Evolutionary conservation across 257 asterid genomes (phyloP), one percentile per base, ranked within the genome.

Genomic region (Nicotiana sylvestris): DNA sequence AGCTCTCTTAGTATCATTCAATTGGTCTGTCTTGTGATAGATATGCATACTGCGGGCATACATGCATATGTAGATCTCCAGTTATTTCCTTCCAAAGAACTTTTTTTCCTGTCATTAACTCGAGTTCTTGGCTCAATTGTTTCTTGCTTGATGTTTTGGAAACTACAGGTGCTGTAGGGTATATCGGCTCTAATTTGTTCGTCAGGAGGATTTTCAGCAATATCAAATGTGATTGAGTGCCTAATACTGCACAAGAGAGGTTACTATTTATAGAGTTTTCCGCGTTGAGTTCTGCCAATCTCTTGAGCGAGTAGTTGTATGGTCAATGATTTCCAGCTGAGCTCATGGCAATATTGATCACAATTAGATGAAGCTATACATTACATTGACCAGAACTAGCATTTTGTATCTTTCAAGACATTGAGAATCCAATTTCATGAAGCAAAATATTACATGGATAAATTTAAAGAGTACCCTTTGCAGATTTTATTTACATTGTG

Each of bases 141-240:
- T 70, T 70, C 57, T 78, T 66, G 66, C 2, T 57, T 60, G 49
- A 43, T 70, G 17, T 39, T 46, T 9, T 67, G 55, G 62, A 49
- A 21, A 53, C 55, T 86, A 18, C 86, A 89, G 92, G 92, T 55
- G 90, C 92, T 29, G 87, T 89, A 55, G 92, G 90, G 18, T 86
- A 86, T 76, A 76, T 89, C 49, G 92, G 89, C 56, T 88, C 92
- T 0, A 83, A 85, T 69, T 76, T 89, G 84, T 89, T 89, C 64
- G 86, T 89, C 57, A 77, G 89, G 85, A 85, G 91, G 87, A 89
- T 89, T 77, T 89, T 88, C 81, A 81, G 86, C 69, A 89, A 89
- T 66, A 88, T 89, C 86, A 89, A 89, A 81, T 86, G 92, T 81
- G 92, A 89, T 81, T 89, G 69, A 83, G 4, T 27, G 80, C 62